Evolutionary conservation across 805 yeast genomes (phyloP).

Genomic region (Starmerella sp.): DNA sequence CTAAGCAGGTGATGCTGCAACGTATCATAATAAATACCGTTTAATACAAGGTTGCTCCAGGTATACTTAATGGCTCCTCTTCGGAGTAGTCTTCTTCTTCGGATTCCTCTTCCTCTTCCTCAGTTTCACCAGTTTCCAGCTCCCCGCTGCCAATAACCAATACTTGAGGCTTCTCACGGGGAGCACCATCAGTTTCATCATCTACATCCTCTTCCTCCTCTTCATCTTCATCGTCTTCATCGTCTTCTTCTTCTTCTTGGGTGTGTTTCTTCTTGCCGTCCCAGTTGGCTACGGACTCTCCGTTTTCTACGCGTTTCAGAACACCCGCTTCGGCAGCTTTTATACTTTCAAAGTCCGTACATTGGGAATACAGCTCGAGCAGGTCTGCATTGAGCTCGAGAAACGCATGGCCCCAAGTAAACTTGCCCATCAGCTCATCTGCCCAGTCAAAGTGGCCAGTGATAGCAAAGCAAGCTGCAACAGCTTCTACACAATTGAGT

Average conservation of each 20-base stretch:
- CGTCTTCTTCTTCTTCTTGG: conserved; percentile 30
- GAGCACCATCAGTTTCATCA: conserved; percentile 20
- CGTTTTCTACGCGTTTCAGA: conserved; percentile 35
- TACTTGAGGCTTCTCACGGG: conserved; percentile 16
- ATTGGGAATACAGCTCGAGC: conserved; percentile 57
- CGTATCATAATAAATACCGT: no score
- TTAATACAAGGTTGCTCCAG: not conserved
- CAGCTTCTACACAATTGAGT: conserved; percentile 90
- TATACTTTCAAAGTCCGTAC: conserved; percentile 72
- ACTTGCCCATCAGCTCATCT: conserved; percentile 55
- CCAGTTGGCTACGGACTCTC: conserved; percentile 20
- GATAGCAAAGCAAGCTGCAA: conserved; percentile 93
- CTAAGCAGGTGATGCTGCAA: no score
- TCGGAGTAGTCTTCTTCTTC: conserved; percentile 8
- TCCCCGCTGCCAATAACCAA: conserved; percentile 23
- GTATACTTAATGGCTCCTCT: not conserved
- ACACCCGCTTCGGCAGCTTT: conserved; percentile 62
- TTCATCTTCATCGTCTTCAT: conserved; percentile 25
- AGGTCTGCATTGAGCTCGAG: conserved; percentile 71
- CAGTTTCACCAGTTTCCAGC: conserved; percentile 11
- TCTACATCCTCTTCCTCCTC: conserved; percentile 27
- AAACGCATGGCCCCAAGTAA: conserved; percentile 90
- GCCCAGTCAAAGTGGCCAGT: conserved; percentile 92
- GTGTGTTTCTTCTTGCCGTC: conserved; percentile 14
- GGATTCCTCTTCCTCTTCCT: conserved; percentile 10